Evolutionary conservation across 305 asterid species (phyloP), one percentile per base, ranked within the genome.

Genomic region (Lippia alba): DNA sequence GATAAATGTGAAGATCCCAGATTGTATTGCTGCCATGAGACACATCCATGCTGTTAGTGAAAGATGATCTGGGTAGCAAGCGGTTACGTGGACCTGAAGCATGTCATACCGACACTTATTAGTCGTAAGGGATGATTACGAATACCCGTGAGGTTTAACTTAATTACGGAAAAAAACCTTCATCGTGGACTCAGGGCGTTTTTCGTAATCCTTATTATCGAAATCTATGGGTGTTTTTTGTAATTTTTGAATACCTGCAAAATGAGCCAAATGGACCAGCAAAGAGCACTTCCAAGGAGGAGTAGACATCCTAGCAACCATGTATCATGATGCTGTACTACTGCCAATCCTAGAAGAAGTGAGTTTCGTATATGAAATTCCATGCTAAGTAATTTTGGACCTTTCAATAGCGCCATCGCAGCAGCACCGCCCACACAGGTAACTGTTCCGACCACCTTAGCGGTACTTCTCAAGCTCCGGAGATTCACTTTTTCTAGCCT

Each of bases 41-140:
- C 94, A 90, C 87, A 87, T 77, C 94, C 94, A 88, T 17, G 96
- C 88, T 49, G 98, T 86, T 45, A 87, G 64, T 11, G 87, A 84
- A 32, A 85, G 75, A 78, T 90, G 90, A 74, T 92, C 96, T 10
- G 96, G 94, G 61, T 86, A 83, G 70, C 72, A 12, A 44, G 74
- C 81, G 0, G 81, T 81, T 32, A 83, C 79, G 0, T 78, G 83
- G 1, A 78, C 96, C 97, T 91, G 77, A 24, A 24, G 1, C 30
- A 24, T 24, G 30, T 24, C 30, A 24, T 3, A 24, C 30, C 30
- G 30, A 3, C 30, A 24, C 30, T 24, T 24, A 24, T 24, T 24
- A 24, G 30, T 24, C 30, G 30, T 24, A 24, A 24, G 30, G 30
- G 30, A 24, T 24, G 3, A 24, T 24, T 24, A 24, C 30, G 30